Conservation (phyloP, 257 asterid species). For the Scutellaria baicalensis region DNA sequence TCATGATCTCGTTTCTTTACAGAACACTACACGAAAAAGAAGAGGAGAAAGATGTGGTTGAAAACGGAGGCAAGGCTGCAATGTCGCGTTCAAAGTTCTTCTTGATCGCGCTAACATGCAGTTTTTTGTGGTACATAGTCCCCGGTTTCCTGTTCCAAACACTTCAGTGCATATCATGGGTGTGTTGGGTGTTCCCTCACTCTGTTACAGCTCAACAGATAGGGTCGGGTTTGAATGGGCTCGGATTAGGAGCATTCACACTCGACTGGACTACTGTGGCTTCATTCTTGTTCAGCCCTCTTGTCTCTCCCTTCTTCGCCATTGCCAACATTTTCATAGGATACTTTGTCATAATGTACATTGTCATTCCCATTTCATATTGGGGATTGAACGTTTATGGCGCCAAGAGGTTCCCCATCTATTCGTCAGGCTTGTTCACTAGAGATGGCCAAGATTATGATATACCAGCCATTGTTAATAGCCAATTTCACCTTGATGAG, state of each 20-base stretch:
- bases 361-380: constrained; percentile 58
- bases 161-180: constrained; percentile 66
- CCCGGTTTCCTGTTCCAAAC: constrained; percentile 66
- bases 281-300: constrained; percentile 71
- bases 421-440: constrained; percentile 49
- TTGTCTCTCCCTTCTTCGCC: constrained; percentile 69
- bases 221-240: constrained; percentile 66
- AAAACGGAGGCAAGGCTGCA: constrained; percentile 6
- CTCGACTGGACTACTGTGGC: constrained; percentile 70
- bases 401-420: constrained; percentile 56
- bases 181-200: constrained; percentile 69
- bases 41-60: constrained; percentile 10
- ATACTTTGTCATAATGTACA: constrained; percentile 37
- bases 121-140: constrained; percentile 60
- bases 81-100: constrained; percentile 64
- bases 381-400: constrained; percentile 65
- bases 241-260: constrained; percentile 63
- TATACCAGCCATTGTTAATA: constrained; percentile 39
- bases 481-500: constrained; percentile 37
- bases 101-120: constrained; percentile 47
- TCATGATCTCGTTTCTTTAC: neutral
- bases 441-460: constrained; percentile 47
- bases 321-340: constrained; percentile 63
- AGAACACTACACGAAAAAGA: constrained; percentile 69
- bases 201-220: constrained; percentile 78